phyloP scores from a whole-genome alignment of 441 rosid species.

The Eruca vesicaria region DNA sequence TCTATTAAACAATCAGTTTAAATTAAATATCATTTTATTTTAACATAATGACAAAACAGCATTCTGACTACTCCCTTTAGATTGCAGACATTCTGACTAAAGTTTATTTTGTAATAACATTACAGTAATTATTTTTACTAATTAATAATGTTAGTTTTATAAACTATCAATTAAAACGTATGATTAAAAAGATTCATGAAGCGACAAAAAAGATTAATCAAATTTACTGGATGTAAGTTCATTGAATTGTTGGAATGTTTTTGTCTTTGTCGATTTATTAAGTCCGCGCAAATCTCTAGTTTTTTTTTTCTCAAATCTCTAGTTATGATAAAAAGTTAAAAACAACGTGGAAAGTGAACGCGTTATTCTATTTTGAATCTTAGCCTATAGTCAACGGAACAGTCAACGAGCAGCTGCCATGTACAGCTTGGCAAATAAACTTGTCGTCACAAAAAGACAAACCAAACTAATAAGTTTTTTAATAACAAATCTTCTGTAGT shows the following conservation, averaged over 20 bases:
- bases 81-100: background rate
- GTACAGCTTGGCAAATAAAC: conserved; percentile 27
- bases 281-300: background rate
- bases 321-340: background rate
- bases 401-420: conserved; percentile 24
- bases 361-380: background rate
- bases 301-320: no score
- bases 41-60: background rate
- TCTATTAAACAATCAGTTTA: background rate
- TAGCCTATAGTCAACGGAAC: conserved; percentile 2
- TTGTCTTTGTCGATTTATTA: background rate
- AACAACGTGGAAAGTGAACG: conserved; percentile 6
- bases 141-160: background rate
- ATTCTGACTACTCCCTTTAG: background rate
- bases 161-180: background rate
- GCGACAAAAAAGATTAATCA: background rate
- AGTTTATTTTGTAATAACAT: background rate
- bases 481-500: background rate
- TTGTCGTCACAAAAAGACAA: conserved; percentile 33
- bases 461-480: background rate
- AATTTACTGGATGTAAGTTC: background rate
- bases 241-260: background rate
- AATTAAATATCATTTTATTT: background rate
- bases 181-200: background rate
- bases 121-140: background rate